Evolutionary conservation across 371 early-diverging fungal species (phyloP).

Genomic region (Apophysomyces trapeziformis): DNA sequence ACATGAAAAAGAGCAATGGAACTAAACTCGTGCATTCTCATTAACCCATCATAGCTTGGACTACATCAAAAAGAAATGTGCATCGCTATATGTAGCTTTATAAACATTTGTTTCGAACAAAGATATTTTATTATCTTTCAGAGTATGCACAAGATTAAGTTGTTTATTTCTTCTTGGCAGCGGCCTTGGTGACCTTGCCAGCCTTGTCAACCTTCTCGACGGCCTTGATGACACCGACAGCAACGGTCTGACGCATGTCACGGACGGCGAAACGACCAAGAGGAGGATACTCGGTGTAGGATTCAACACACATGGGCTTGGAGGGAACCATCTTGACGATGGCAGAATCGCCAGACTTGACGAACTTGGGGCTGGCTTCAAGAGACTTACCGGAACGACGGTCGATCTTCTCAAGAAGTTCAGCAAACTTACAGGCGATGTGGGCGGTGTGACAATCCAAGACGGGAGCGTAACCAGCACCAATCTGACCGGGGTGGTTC

Average conservation of each 20-base stretch:
- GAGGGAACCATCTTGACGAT: conserved; percentile 94
- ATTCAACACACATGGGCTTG: conserved; percentile 97
- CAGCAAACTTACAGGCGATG: conserved; percentile 93
- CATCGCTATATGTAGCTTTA: too few relatives aligned
- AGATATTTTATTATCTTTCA: conserved; percentile 6
- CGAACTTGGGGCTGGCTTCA: conserved; percentile 68
- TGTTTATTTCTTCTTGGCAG: conserved; percentile 78
- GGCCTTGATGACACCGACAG: conserved; percentile 96
- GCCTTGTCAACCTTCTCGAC: conserved; percentile 82
- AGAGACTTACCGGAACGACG: conserved; percentile 86
- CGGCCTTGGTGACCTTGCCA: conserved; percentile 70
- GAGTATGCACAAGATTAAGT: conserved; percentile 9
- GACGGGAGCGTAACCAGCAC: conserved; percentile 90
- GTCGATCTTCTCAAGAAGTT: conserved; percentile 94
- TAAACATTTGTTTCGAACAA: background rate
- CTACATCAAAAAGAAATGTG: too few relatives aligned
- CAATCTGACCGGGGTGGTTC: conserved; percentile 96
- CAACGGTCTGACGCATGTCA: conserved; percentile 95
- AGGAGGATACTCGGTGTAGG: conserved; percentile 92
- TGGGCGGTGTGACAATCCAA: conserved; percentile 98
- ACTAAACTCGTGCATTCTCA: background rate
- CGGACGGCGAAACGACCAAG: conserved; percentile 98
- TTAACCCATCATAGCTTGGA: too few relatives aligned
- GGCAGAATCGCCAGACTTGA: conserved; percentile 94
- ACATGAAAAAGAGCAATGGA: too few relatives aligned